Evolutionary conservation across 495 filamentous ascomycete genomes (phyloP).

Genomic region (Annulohypoxylon nitens): DNA sequence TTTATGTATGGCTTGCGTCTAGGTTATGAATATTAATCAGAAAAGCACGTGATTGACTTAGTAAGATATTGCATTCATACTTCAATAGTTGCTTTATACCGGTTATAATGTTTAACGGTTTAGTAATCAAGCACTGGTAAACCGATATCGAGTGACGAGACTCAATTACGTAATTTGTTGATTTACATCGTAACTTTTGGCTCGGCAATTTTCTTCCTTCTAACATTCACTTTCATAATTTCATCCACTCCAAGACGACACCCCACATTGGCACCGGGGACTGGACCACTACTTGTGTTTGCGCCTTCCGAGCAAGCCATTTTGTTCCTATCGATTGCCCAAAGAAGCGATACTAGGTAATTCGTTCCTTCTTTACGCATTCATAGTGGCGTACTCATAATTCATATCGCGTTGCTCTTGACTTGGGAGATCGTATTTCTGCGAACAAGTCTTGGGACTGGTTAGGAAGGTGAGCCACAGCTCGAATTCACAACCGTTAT

Average conservation of each 20-base stretch:
- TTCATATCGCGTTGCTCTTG: conserved; percentile 17
- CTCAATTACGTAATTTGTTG: conserved; percentile 13
- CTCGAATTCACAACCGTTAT: conserved; percentile 36
- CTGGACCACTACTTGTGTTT: conserved; percentile 28
- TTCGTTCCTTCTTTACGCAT: conserved; percentile 16
- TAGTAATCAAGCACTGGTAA: background rate
- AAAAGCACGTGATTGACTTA: background rate
- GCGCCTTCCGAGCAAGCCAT: conserved; percentile 8
- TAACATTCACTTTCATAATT: conserved; percentile 17
- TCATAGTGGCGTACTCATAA: conserved; percentile 8
- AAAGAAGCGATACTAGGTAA: conserved; percentile 8
- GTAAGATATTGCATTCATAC: background rate
- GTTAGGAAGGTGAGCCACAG: conserved; percentile 54
- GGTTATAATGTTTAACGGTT: background rate
- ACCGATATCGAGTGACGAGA: background rate
- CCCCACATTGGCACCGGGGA: conserved; percentile 25
- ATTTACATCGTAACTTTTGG: conserved; percentile 7
- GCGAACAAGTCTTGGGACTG: conserved; percentile 28
- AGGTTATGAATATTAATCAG: background rate
- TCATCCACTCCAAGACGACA: conserved; percentile 17
- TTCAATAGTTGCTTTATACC: background rate
- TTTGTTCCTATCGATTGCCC: conserved; percentile 19
- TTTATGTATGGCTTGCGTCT: background rate
- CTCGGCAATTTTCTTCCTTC: conserved; percentile 8
- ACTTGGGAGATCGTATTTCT: conserved; percentile 14